A percentile compares a stretch with the other conserved stretches of the same genome.
Conservation (phyloP, 768 basidiomycete species). For the Trametes sanguinea region DNA sequence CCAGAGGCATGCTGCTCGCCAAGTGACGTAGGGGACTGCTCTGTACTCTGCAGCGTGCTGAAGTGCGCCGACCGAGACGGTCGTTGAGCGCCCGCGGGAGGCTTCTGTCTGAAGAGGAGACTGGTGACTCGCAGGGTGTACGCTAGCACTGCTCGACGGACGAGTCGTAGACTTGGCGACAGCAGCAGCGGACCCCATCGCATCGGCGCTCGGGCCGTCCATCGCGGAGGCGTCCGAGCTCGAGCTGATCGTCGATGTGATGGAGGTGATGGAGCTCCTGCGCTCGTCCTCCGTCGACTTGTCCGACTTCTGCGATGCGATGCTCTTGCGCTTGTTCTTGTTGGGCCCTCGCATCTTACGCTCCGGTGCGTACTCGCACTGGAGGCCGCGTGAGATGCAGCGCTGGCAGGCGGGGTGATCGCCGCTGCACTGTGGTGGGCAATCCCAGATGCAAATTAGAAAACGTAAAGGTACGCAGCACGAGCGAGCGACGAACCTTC, state of each 20-base stretch:
- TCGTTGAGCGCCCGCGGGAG: not conserved
- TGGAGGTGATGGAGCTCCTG: conserved; percentile 14
- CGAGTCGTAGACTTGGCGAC: not conserved
- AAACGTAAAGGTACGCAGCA: not conserved
- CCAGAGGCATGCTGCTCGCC: not conserved
- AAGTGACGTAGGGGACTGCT: not conserved
- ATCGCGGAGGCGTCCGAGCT: not conserved
- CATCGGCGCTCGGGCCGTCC: not conserved
- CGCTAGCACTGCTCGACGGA: not conserved
- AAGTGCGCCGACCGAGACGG: conserved; percentile 1
- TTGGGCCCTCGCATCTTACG: conserved; percentile 64
- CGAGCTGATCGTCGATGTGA: conserved; percentile 13
- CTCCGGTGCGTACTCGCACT: conserved; percentile 70
- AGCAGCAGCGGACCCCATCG: conserved; percentile 4
- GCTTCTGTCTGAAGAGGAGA: not conserved
- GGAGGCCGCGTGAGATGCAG: conserved; percentile 56
- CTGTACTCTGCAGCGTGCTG: not conserved
- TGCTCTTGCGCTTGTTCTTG: conserved; percentile 45
- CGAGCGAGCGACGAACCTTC: conserved; percentile 49
- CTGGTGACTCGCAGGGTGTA: not conserved
- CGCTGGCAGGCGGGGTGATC: conserved; percentile 71
- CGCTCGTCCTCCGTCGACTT: conserved; percentile 1
- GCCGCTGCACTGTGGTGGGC: conserved; percentile 60
- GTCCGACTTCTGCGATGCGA: not conserved
- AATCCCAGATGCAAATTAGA: not conserved